Base-by-base conservation (phyloP, 225 moss, liverwort and hornwort genomes). In the Takakia lepidozioides region DNA sequence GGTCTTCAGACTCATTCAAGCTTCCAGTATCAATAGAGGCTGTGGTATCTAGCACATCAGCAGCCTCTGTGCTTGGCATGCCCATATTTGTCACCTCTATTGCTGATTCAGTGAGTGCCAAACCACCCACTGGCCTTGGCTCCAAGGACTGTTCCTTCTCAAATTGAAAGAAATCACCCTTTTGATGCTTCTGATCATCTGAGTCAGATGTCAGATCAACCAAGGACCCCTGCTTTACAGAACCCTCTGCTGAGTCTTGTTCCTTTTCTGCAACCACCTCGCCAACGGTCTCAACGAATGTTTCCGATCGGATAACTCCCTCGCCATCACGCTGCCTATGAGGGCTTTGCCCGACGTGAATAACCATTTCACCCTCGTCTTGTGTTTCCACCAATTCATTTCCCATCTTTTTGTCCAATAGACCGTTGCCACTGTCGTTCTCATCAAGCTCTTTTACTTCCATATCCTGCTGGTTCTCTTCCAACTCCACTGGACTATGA, bases 401-500 rank as follows among this genome's bases (percentile, higher is more conserved):
- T n/a, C n/a, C n/a, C n/a, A n/a, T n/a, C n/a, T n/a, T n/a, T n/a
- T n/a, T n/a, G n/a, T n/a, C n/a, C n/a, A n/a, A n/a, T n/a, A n/a
- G n/a, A n/a, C n/a, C n/a, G n/a, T n/a, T n/a, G n/a, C n/a, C n/a
- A n/a, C n/a, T n/a, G n/a, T 22, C 24, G 19, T 9, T 25, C 14
- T 46, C 45, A 46, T 9, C 3, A 46, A 13, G 45, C 14, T n/a
- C 23, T n/a, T 11, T 18, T 16, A 24, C 23, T 2, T 14, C 21
- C 40, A 32, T 32, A 27, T n/a, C 42, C 25, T 34, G 20, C 37
- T 10, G n/a, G 3, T 24, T 24, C 49, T 48, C 48, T 37, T 47
- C 38, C 54, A 67, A 56, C 15, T 17, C 50, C 5, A 56, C 43
- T 36, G 29, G 35, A 60, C 18, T 35, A 44, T 22, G 35, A 19